Evolutionary conservation across 2,329 filamentous ascomycete species (phyloP).

Genomic region (Beauveria sp.): DNA sequence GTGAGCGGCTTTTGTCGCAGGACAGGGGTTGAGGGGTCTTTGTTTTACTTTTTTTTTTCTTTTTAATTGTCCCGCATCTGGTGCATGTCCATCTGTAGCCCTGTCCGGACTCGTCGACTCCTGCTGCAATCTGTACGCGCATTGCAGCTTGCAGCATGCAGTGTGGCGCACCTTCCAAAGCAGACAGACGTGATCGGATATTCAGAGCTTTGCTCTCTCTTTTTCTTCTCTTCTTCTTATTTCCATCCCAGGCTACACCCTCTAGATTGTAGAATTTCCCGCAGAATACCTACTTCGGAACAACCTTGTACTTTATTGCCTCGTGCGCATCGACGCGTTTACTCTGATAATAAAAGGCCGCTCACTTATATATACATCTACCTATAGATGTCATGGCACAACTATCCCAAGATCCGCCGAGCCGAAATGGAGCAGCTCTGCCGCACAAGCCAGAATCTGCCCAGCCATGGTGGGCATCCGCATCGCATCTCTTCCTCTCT

Average conservation of each 20-base stretch:
- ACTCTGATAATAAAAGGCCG: neutral
- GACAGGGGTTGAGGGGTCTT: neutral
- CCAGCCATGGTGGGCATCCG: neutral
- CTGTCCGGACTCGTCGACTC: neutral
- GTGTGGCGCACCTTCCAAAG: neutral
- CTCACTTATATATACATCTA: neutral
- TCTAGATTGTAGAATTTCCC: too few species aligned
- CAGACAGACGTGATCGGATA: neutral
- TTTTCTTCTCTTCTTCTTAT: neutral
- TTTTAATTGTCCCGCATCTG: neutral
- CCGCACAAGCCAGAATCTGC: neutral
- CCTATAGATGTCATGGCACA: neutral
- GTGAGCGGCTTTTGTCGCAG: neutral
- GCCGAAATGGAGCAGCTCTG: neutral
- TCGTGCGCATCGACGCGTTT: too few species aligned
- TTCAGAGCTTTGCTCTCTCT: neutral
- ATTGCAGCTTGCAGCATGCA: neutral
- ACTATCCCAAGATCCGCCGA: neutral
- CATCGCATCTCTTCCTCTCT: neutral
- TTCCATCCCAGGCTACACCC: too few species aligned
- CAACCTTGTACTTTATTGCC: too few species aligned
- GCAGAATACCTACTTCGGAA: too few species aligned
- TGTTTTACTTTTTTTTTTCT: neutral
- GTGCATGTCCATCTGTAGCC: constrained; percentile 5
- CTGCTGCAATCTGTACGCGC: neutral